phyloP scores from a whole-genome alignment of 176 grass and related monocot genomes.

The Paspalum notatum region DNA sequence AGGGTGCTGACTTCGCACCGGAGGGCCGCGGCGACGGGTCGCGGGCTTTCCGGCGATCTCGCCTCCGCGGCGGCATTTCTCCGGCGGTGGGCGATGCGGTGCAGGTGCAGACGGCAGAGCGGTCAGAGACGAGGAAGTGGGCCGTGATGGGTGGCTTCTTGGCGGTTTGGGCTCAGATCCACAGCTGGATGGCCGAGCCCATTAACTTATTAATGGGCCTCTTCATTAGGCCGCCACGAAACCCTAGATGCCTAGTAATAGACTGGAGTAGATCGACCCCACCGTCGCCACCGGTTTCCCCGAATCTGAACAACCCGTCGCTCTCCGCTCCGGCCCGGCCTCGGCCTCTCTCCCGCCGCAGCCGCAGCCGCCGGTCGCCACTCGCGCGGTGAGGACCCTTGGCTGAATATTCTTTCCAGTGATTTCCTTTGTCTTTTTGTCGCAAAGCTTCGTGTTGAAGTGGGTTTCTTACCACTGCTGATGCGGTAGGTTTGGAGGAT shows the following conservation, averaged over 20 bases:
- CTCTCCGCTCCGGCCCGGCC: conserved; percentile 35
- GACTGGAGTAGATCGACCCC: not conserved
- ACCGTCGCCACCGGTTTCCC: not conserved
- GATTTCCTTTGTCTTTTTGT: not conserved
- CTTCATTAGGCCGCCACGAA: not conserved
- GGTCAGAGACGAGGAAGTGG: not conserved
- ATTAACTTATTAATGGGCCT: conserved; percentile 15
- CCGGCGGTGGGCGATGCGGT: not conserved
- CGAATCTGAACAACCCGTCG: conserved; percentile 21
- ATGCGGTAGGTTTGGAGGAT: conserved; percentile 24
- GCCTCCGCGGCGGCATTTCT: conserved; percentile 69
- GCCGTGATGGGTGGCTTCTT: not conserved
- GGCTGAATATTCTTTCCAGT: not conserved
- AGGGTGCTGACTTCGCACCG: not conserved
- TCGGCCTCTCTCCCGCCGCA: conserved; percentile 20
- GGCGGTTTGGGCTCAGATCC: not conserved
- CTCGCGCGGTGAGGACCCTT: conserved; percentile 24
- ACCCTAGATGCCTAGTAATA: conserved; percentile 27
- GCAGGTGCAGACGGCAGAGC: not conserved
- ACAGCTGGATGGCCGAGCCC: conserved; percentile 2
- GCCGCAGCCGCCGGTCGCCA: not conserved
- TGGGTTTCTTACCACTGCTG: not conserved
- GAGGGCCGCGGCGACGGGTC: conserved; percentile 36
- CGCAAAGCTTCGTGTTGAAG: not conserved
- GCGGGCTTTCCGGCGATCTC: conserved; percentile 62